phyloP scores from a whole-genome alignment of 2,329 filamentous ascomycete species.

The Fusarium compactum region DNA sequence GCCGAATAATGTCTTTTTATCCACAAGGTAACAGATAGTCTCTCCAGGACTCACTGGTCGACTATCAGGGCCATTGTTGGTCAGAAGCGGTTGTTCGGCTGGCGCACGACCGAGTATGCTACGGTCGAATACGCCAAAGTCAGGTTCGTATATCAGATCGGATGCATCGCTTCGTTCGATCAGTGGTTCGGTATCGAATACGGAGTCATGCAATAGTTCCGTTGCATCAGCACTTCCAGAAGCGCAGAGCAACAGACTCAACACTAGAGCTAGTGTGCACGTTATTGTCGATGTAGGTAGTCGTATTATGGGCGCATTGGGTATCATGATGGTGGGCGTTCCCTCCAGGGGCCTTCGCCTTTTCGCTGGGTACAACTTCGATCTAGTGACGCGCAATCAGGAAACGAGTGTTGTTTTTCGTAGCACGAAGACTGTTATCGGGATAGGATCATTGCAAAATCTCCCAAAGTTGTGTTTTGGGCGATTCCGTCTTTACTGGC shows the following conservation, averaged over 20 bases:
- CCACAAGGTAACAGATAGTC: conserved; percentile 61
- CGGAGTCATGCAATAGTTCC: conserved; percentile 53
- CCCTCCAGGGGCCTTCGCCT: conserved; percentile 56
- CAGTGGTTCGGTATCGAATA: conserved; percentile 28
- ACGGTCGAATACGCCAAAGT: conserved; percentile 71
- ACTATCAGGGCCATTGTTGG: conserved; percentile 73
- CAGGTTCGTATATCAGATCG: conserved; percentile 65
- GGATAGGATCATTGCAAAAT: conserved; percentile 35
- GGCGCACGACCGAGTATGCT: conserved; percentile 73
- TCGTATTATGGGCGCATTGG: conserved; percentile 78
- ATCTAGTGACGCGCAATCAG: conserved; percentile 25
- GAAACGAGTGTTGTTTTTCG: conserved; percentile 18
- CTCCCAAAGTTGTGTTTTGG: not conserved
- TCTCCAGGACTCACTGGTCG: conserved; percentile 72
- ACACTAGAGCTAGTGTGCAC: conserved; percentile 63
- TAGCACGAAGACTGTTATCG: conserved; percentile 36
- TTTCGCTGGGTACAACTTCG: conserved; percentile 13
- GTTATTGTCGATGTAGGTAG: conserved; percentile 75
- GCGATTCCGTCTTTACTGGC: not conserved
- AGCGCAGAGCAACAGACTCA: conserved; percentile 71
- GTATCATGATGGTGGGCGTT: conserved; percentile 64
- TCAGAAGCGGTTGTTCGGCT: conserved; percentile 61
- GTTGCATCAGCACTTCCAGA: conserved; percentile 72
- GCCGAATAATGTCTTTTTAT: conserved; percentile 47
- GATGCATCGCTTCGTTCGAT: conserved; percentile 29